A percentile compares a stretch with the other conserved stretches of the same genome.
Conservation (phyloP, 495 filamentous ascomycete genomes). For the Lichenothelia convexa region DNA sequence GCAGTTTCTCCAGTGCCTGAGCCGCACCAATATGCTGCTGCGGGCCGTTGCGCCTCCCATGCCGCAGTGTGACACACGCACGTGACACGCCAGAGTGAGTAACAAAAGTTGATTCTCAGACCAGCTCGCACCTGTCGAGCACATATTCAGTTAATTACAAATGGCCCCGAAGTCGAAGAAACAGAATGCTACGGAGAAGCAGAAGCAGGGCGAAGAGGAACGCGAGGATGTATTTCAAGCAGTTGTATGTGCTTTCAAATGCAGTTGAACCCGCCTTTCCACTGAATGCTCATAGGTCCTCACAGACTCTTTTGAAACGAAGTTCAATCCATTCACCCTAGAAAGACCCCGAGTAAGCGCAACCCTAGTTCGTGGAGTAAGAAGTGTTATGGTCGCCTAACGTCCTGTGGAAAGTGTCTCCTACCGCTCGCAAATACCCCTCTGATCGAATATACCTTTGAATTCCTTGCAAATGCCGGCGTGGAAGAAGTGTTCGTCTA, state of each 20-base stretch:
- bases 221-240: conserved; percentile 78
- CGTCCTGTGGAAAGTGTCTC: conserved; percentile 52
- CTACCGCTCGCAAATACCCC: conserved; percentile 85
- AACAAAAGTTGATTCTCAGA: no score
- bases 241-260: conserved; percentile 45
- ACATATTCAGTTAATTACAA: no score
- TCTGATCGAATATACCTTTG: conserved; percentile 91
- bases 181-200: conserved; percentile 34
- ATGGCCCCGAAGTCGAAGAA: conserved; percentile 39
- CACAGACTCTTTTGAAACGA: conserved; percentile 82
- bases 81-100: no score
- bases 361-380: background rate
- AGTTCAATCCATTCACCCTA: conserved; percentile 76
- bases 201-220: conserved; percentile 42
- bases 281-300: conserved; percentile 37
- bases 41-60: no score
- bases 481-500: conserved; percentile 87
- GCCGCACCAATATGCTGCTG: no score
- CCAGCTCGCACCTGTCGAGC: no score
- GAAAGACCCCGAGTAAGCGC: conserved; percentile 67
- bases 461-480: conserved; percentile 86
- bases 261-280: no score
- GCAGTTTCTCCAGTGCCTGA: no score
- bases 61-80: no score
- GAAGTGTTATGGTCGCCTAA: no score